Conservation (phyloP, 2,329 filamentous ascomycete species). For the Talaromyces sp. region DNA sequence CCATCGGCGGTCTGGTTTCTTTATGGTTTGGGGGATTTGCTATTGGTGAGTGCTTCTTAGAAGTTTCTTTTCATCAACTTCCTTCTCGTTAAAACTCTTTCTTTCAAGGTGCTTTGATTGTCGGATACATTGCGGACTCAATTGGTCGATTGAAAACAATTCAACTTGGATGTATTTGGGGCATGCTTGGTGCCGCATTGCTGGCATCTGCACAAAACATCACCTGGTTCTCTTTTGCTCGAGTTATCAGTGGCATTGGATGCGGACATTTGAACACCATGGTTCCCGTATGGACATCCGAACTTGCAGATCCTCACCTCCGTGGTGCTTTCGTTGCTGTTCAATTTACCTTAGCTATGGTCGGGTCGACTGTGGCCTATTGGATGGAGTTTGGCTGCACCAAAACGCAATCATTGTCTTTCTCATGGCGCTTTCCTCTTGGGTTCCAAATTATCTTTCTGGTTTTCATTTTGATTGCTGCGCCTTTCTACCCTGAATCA, state of each 20-base stretch:
- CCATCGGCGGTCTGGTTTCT: constrained; percentile 29
- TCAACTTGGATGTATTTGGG: constrained; percentile 30
- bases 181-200: constrained; percentile 24
- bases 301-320: constrained; percentile 28
- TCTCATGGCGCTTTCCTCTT: constrained; percentile 64
- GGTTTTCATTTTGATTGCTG: constrained; percentile 56
- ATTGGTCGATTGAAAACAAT: constrained; percentile 30
- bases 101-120: constrained; percentile 19
- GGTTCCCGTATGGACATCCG: constrained; percentile 31
- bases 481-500: constrained; percentile 52
- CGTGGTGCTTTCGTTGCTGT: constrained; percentile 30
- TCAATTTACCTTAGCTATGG: constrained; percentile 26
- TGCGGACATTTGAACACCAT: constrained; percentile 33
- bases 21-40: constrained; percentile 32
- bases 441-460: constrained; percentile 63
- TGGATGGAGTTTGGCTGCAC: constrained; percentile 34
- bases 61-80: not conserved
- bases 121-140: constrained; percentile 28
- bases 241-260: constrained; percentile 30
- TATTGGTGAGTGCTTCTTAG: constrained; percentile 5
- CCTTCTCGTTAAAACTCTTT: not conserved
- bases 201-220: constrained; percentile 27
- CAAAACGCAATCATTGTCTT: constrained; percentile 32
- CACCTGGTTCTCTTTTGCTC: constrained; percentile 27
- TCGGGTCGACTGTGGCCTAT: constrained; percentile 24